These are phyloP conservation scores for Psilocybe subaeruginosa DNA, from an alignment of 768 basidiomycete genomes.

Conservation along the genomic window DNA sequence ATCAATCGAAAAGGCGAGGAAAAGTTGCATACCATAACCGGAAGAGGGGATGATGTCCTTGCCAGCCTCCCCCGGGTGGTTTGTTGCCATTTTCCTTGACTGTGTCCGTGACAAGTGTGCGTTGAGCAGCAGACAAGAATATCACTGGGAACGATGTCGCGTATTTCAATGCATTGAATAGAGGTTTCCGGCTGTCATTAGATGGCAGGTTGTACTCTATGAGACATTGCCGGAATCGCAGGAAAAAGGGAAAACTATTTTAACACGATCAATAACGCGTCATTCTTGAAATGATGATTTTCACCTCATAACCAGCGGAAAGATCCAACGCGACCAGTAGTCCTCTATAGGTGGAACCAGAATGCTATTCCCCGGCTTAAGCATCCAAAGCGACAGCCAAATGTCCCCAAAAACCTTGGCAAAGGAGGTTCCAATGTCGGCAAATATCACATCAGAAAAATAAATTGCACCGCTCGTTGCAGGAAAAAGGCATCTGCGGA, in stretches of 20 bases:
- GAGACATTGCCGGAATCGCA: constrained; percentile 94
- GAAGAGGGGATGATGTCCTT: constrained; percentile 78
- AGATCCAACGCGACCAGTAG: constrained; percentile 72
- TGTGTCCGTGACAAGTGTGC: constrained; percentile 65
- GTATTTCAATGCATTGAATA: constrained; percentile 95
- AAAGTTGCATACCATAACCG: constrained; percentile 70
- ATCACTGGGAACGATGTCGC: constrained; percentile 97
- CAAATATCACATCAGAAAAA: constrained; percentile 92
- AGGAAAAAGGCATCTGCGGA: constrained; percentile 78
- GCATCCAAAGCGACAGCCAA: constrained; percentile 86
- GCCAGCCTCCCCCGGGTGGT: constrained; percentile 56
- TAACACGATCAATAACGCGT: constrained; percentile 1
- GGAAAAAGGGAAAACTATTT: constrained; percentile 77
- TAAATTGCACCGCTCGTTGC: constrained; percentile 61
- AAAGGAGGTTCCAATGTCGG: constrained; percentile 95
- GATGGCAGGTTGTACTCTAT: constrained; percentile 73
- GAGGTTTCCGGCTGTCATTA: constrained; percentile 70
- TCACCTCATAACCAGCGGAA: constrained; percentile 89
- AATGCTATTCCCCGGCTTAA: constrained; percentile 83
- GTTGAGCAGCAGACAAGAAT: constrained; percentile 89
- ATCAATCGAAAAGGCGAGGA: not conserved
- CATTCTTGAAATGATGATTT: constrained; percentile 13
- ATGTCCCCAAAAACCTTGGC: constrained; percentile 96
- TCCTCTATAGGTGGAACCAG: constrained; percentile 62
- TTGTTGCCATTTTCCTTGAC: constrained; percentile 49